Conservation (phyloP, 108 stramenopile species). For the Discostella pseudostelligera region DNA sequence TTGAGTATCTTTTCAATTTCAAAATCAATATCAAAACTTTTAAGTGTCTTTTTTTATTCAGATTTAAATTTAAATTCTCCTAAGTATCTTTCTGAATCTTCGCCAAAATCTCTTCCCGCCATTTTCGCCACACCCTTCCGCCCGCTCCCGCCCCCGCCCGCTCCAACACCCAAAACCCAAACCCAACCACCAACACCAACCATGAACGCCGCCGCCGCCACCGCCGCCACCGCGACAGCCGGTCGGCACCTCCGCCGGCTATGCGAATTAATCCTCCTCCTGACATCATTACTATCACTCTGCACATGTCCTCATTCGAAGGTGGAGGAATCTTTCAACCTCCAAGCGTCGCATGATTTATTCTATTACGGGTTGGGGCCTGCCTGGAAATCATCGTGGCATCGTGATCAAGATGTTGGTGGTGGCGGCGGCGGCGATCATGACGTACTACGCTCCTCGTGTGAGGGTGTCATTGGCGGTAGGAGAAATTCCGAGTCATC, state of each 20-base stretch:
- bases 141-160: too few species aligned
- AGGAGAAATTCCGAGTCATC: neutral
- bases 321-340: constrained; percentile 98
- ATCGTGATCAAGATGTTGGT: too few species aligned
- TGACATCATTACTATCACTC: constrained; percentile 49
- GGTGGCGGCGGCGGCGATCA: too few species aligned
- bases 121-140: too few species aligned
- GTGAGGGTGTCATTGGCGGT: constrained; percentile 6
- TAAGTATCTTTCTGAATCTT: too few species aligned
- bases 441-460: too few species aligned
- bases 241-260: constrained; percentile 4
- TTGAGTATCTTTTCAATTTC: too few species aligned
- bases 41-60: too few species aligned
- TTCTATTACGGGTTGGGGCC: constrained; percentile 72
- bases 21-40: too few species aligned
- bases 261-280: constrained; percentile 22
- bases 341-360: constrained; percentile 95
- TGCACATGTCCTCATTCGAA: constrained; percentile 89
- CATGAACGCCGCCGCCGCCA: neutral
- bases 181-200: neutral
- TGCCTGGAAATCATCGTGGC: constrained; percentile 38
- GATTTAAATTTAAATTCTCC: too few species aligned
- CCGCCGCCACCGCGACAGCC: neutral
- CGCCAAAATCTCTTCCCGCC: too few species aligned
- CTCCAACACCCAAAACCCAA: too few species aligned